Percentiles rank a stretch among this genome's conserved stretches.
Conservation (phyloP, 2,329 filamentous ascomycete species). For the Aspergillus pseudotamarii region DNA sequence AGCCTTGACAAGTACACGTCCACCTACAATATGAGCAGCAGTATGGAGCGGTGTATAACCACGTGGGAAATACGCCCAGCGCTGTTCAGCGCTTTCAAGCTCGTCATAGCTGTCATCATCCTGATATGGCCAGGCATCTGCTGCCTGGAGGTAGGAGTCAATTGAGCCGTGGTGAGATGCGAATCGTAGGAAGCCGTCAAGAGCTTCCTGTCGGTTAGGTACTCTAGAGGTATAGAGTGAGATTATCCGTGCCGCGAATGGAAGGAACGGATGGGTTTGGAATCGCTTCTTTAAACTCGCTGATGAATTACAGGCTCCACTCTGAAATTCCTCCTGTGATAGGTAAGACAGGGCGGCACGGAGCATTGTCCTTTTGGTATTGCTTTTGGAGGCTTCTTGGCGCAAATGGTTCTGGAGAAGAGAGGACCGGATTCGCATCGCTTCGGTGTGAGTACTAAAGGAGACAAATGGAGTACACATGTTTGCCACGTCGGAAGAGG, state of each 20-base stretch:
- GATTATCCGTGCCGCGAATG: neutral
- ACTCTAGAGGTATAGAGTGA: neutral
- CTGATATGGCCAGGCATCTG: neutral
- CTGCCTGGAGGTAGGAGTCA: neutral
- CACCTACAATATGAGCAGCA: neutral
- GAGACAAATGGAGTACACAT: neutral
- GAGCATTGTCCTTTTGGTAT: neutral
- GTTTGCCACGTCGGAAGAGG: neutral
- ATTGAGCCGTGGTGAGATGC: neutral
- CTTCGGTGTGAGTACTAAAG: neutral
- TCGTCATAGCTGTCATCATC: neutral
- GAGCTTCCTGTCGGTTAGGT: neutral
- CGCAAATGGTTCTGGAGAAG: neutral
- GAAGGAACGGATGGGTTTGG: neutral
- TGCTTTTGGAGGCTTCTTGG: neutral
- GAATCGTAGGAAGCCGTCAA: neutral
- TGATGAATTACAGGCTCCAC: neutral
- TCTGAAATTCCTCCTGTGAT: neutral
- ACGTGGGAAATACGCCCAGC: neutral
- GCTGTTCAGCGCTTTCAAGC: neutral
- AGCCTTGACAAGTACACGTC: neutral
- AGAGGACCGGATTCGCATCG: neutral
- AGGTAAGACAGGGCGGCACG: neutral
- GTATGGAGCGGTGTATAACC: neutral
- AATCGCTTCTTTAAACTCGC: neutral